Evolutionary conservation across 768 basidiomycete species (phyloP), one percentile per base, ranked within the genome.

Genomic region (Collybiopsis luxurians): DNA sequence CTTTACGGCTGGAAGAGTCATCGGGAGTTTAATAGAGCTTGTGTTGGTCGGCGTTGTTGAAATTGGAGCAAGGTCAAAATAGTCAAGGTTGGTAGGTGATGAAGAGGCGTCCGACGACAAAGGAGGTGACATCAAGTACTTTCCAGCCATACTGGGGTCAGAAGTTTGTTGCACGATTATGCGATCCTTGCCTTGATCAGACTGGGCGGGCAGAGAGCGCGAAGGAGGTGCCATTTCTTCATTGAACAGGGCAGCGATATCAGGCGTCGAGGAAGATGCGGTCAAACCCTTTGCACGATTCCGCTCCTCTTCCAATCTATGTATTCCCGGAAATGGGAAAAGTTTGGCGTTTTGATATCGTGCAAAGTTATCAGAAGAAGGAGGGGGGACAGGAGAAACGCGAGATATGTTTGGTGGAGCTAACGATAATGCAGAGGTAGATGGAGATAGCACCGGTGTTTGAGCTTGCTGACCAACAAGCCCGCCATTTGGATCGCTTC

Each of bases 321-420:
- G 81, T 69, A 94, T 87, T 36, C 92, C 92, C 24, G 92, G 92
- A 79, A 96, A 95, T 1, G 95, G 92, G 71, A 89, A 90, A 34
- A 97, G 76, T 68, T 98, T 98, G 27, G 82, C 75, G 61, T 85
- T 82, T 60, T 84, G 84, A 71, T 89, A 95, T 71, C 80, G 90
- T 27, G 78, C 76, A 67, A 86, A 71, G 71, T 92, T 91, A 28
- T 81, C 81, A 13, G 83, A 78, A 26, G 89, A 86, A 11, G 85
- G 81, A 17, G 85, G 81, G 39, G 92, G 92, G 36, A 94, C 82
- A n/a, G 90, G 89, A 7, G 91, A 93, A 11, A 82, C 79, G 36
- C 80, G 83, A 44, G 80, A 76, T 56, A 84, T 80, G 4, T 77
- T 75, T 65, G 77, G 80, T 21, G 85, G 79, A 12, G 80, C 71